Evolutionary conservation across 768 basidiomycete species (phyloP).

Genomic region (Mrakia hoshinonis): DNA sequence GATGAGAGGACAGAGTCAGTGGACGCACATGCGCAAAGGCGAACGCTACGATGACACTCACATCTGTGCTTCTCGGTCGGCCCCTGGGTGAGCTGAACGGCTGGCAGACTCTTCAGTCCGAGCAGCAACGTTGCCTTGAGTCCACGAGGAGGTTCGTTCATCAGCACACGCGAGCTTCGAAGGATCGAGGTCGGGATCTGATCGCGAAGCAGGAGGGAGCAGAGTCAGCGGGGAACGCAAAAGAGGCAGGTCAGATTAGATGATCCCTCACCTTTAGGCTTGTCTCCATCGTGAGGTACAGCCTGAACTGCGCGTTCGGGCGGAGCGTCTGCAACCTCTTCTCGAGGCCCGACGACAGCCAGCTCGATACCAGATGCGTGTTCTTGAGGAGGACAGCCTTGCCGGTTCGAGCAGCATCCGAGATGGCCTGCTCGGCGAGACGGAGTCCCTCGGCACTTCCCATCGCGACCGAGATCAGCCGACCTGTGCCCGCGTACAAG

Average conservation of each 20-base stretch:
- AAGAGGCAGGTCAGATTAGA: neutral
- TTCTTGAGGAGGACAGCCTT: constrained; percentile 97
- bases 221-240: neutral
- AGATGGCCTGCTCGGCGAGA: constrained; percentile 91
- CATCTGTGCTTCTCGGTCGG: constrained; percentile 86
- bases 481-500: constrained; percentile 50
- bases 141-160: constrained; percentile 98
- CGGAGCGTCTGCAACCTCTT: constrained; percentile 90
- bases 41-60: too few relatives aligned
- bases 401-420: constrained; percentile 81
- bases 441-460: constrained; percentile 96
- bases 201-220: neutral
- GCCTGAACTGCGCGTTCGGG: constrained; percentile 81
- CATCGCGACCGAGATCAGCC: constrained; percentile 63
- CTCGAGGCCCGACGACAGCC: constrained; percentile 82
- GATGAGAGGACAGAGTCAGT: neutral
- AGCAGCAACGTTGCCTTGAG: constrained; percentile 92
- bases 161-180: constrained; percentile 87
- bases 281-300: constrained; percentile 97
- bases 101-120: constrained; percentile 60
- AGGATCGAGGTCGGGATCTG: constrained; percentile 79
- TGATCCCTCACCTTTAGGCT: constrained; percentile 37
- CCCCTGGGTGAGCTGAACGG: constrained; percentile 62
- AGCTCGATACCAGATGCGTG: constrained; percentile 87
- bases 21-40: too few relatives aligned